Conservation (phyloP, 2,329 filamentous ascomycete species). For the Eutypa lata region DNA sequence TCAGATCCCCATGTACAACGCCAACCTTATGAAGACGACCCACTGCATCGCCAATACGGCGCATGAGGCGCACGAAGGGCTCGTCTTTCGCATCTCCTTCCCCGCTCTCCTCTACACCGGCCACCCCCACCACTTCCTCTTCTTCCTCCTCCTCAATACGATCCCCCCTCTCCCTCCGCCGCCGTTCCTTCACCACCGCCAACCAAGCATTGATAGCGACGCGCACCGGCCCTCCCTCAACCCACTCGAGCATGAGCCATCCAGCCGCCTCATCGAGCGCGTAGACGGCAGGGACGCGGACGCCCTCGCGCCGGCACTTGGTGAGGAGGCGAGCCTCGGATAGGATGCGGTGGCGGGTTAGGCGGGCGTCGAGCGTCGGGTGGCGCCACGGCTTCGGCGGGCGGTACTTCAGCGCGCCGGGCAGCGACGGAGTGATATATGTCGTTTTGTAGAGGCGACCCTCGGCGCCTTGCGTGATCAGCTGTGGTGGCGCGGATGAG, state of each 20-base stretch:
- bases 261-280: conserved; percentile 62
- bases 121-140: conserved; percentile 4
- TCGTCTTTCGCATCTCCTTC: conserved; percentile 41
- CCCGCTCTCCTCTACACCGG: conserved; percentile 21
- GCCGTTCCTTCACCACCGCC: conserved; percentile 35
- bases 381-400: conserved; percentile 91
- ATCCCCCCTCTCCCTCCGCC: conserved; percentile 24
- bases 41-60: conserved; percentile 66
- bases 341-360: conserved; percentile 83
- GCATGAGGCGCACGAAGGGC: conserved; percentile 61
- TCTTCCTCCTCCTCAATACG: conserved; percentile 16
- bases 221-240: conserved; percentile 69
- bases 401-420: conserved; percentile 85
- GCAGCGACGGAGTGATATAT: conserved; percentile 65
- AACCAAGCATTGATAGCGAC: conserved; percentile 68
- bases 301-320: conserved; percentile 73
- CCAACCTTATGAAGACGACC: conserved; percentile 79
- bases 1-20: conserved; percentile 91
- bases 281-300: conserved; percentile 79
- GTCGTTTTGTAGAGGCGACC: conserved; percentile 86
- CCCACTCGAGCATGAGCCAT: conserved; percentile 84
- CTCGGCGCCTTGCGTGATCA: conserved; percentile 93
- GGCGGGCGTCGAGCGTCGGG: conserved; percentile 78
- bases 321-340: conserved; percentile 84
- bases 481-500: conserved; percentile 56